Percentiles rank a stretch among this genome's conserved stretches.
These are phyloP conservation scores for Fraxinus sp. DNA, from an alignment of 305 asterid genomes.

Conservation along the genomic window DNA sequence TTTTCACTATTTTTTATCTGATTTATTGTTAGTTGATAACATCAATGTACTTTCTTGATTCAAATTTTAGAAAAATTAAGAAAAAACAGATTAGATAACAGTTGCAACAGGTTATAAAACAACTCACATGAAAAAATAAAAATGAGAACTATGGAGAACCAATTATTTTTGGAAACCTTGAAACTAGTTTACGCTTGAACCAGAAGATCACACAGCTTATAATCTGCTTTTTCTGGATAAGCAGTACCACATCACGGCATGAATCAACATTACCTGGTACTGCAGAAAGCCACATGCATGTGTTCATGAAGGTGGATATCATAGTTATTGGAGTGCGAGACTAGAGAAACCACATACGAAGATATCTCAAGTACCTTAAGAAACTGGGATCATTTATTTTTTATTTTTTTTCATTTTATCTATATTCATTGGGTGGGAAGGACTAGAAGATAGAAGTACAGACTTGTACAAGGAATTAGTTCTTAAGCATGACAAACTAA, in stretches of 20 bases:
- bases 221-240: not conserved
- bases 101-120: not conserved
- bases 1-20: not conserved
- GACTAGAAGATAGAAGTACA: not conserved
- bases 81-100: not conserved
- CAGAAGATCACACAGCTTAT: not conserved
- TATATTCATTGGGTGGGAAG: not conserved
- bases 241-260: not conserved
- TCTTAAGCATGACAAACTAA: not conserved
- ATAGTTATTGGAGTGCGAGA: not conserved
- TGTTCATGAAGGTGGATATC: not conserved
- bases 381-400: not conserved
- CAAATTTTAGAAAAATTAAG: not conserved
- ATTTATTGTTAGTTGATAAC: not conserved
- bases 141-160: not conserved
- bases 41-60: not conserved
- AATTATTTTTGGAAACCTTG: not conserved
- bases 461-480: not conserved
- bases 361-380: not conserved
- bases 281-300: not conserved
- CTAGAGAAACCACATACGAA: not conserved
- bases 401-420: not conserved
- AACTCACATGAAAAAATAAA: not conserved
- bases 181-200: not conserved
- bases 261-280: not conserved